A percentile compares a stretch with the other conserved stretches of the same genome.
Evolutionary conservation across 2,329 filamentous ascomycete genomes (phyloP).

Genomic region (Nigrospora oryzae): DNA sequence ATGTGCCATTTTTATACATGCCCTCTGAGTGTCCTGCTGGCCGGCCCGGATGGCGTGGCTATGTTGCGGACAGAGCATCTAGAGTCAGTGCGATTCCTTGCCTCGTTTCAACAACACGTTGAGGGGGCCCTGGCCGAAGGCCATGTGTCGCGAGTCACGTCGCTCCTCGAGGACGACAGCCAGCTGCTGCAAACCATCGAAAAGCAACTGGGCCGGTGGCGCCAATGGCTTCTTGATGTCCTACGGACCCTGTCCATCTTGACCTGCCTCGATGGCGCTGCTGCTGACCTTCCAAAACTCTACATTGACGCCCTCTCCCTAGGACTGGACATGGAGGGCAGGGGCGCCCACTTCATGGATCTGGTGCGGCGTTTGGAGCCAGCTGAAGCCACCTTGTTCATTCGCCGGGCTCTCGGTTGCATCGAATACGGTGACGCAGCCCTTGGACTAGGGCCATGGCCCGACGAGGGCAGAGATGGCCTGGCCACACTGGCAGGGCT

Average conservation of each 20-base stretch:
- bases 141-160: conserved; percentile 33
- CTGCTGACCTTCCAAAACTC: conserved; percentile 38
- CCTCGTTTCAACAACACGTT: conserved; percentile 56
- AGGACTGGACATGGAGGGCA: conserved; percentile 40
- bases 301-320: conserved; percentile 54
- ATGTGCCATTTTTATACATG: conserved; percentile 85
- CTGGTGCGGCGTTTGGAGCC: conserved; percentile 53
- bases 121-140: conserved; percentile 37
- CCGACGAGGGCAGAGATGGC: conserved; percentile 21
- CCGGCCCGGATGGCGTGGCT: conserved; percentile 18
- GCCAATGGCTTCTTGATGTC: conserved; percentile 30
- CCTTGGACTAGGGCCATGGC: conserved; percentile 23
- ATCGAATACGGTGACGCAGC: conserved; percentile 27
- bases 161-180: conserved; percentile 52
- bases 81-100: conserved; percentile 58
- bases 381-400: conserved; percentile 31
- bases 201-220: conserved; percentile 26
- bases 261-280: conserved; percentile 19
- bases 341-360: conserved; percentile 45
- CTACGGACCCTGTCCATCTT: conserved; percentile 41
- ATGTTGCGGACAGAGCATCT: conserved; percentile 51
- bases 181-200: conserved; percentile 32
- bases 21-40: conserved; percentile 57
- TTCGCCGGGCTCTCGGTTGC: conserved; percentile 31
- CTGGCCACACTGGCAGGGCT: conserved; percentile 28